phyloP scores from a whole-genome alignment of 2,329 filamentous ascomycete species.

The Pseudogymnoascus sp. region DNA sequence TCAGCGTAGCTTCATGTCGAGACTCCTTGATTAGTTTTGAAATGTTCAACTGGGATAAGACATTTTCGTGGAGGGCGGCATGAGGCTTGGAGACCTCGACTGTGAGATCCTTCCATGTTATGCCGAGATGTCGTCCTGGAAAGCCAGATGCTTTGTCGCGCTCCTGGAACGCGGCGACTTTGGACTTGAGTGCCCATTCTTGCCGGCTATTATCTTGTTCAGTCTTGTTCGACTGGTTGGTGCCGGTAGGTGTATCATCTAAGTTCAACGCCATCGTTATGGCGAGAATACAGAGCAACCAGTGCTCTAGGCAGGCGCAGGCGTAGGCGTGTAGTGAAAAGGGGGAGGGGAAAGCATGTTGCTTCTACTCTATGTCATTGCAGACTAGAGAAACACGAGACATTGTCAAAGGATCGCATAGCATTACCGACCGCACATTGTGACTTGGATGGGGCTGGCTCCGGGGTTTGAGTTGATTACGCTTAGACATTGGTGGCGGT shows the following conservation, averaged over 20 bases:
- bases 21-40: constrained; percentile 44
- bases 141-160: not conserved
- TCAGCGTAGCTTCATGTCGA: constrained; percentile 46
- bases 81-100: constrained; percentile 54
- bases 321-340: not conserved
- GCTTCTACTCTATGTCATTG: not conserved
- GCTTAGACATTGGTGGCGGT: not conserved
- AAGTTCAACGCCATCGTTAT: not conserved
- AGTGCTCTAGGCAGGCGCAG: not conserved
- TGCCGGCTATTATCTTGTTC: not conserved
- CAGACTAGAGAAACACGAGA: not conserved
- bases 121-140: constrained; percentile 41
- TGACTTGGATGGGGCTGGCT: not conserved
- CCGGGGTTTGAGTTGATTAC: not conserved
- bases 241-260: not conserved
- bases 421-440: not conserved
- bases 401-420: not conserved
- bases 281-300: not conserved
- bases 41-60: constrained; percentile 50
- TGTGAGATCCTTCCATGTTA: constrained; percentile 56
- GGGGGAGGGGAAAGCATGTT: not conserved
- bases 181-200: not conserved
- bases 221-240: not conserved
- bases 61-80: constrained; percentile 56
- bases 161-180: not conserved